Base-by-base conservation (phyloP, 2,329 filamentous ascomycete genomes). In the Arthroderma sp. region DNA sequence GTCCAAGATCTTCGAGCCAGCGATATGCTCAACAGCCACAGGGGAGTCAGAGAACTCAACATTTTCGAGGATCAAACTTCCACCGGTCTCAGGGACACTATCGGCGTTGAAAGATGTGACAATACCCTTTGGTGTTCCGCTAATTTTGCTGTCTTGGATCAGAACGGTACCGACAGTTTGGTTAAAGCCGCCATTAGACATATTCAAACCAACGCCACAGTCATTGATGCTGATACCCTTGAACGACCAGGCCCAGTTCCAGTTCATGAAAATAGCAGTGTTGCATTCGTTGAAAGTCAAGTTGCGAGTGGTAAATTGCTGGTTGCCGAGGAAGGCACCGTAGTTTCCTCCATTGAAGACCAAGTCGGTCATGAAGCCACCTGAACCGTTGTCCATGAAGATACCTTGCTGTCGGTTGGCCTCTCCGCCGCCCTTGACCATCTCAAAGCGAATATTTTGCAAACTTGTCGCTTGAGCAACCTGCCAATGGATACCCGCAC, bases 171-270 rank as follows among this genome's bases (percentile, higher is more conserved):
- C 91, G 43, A 94, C 87, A 7, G 78, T 82, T 67, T 91, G 83
- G 53, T 71, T 67, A 30, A 68, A 61, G 28, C 71, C 75, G 40
- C 77, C 74, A 53, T 74, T 76, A 43, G 81, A 76, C 78, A 94
- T 85, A 64, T 93, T 83, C 50, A 93, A 69, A 45, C 84, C 86
- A 34, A 88, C 65, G n/a, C 70, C 67, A 59, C 81, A 85, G 59
- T 81, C 78, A 61, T 85, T 79, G 64, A 93, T 84, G 38, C 67
- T 73, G 33, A 93, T 54, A 32, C 77, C 82, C 60, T 89, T 85
- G 65, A 91, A 77, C 38, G 81, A 78, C 81, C 83, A 93, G 11
- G 79, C 71, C 86, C 86, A 94, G 68, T 89, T 85, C 86, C 86
- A 94, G 70, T 87, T 87, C 79, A 91, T 83, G 66, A 77, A 85